Base-by-base conservation (phyloP, 1,139 yeast genomes). In the Kurtzmaniella quercitrusa region DNA sequence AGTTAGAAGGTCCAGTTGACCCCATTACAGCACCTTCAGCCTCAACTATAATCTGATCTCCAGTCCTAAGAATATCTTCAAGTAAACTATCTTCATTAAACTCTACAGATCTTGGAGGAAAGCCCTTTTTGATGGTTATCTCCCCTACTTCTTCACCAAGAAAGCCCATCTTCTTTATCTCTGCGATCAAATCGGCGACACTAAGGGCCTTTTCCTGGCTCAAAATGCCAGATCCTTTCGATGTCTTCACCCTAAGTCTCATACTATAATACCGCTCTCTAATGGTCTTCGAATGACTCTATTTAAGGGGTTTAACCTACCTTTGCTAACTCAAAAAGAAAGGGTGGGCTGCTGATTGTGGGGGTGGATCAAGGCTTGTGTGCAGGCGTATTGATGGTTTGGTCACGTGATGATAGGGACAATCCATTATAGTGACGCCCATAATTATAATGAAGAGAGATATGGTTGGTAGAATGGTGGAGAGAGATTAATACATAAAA, bases 11-110 rank as follows among this genome's bases (percentile, higher is more conserved):
- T n/a, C n/a, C n/a, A n/a, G n/a, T n/a, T n/a, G 25, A 9, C 49
- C 29, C 14, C 14, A 27, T 27, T 37, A 9, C 18, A 14, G 18
- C 36, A 10, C 18, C 25, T 6, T 11, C 27, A 11, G 41, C 50
- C 41, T 69, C 74, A 4, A 78, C 57, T 0, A 70, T 58, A 14
- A 82, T 54, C 52, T 78, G 83, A 46, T 84, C 90, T 2, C 89
- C 31, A 27, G 5, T 27, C 31, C 10, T 27, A 10, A 27, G 12
- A 12, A 27, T 27, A 10, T 11, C 31, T 7, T 10, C 31, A 10
- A 27, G 12, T 10, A 10, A 4, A 7, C n/a, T 27, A 4, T 21
- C 8, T 21, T 4, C 4, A 21, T 21, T 21, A 21, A 4, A 21
- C 23, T 21, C 23, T 21, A 21, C 23, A 21, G 23, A 21, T 21